Evolutionary conservation across 306 rosid genomes (phyloP), one percentile per base, ranked within the genome.

Genomic region (Acacia melanoxylon): DNA sequence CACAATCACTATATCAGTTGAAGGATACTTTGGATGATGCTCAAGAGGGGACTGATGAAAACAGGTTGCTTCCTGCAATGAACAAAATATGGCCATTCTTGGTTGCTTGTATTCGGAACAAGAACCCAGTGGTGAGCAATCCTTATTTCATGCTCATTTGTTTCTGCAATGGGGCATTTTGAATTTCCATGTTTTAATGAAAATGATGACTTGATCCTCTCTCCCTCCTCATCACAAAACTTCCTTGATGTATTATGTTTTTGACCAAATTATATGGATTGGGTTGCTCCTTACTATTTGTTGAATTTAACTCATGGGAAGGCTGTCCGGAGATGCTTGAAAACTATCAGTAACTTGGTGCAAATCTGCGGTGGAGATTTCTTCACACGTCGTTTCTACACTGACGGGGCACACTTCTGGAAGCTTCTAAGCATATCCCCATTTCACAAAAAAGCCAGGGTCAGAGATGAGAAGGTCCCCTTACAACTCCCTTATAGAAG

Each of bases 21-120:
- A 88, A 84, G 82, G 98, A 95, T 84, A 85, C 87, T 59, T 75
- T 93, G 63, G 88, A 88, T 65, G 89, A 86, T 68, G 75, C 89
- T 24, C 94, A 91, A 62, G 95, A 89, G 72, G 97, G 87, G 76
- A 68, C 90, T 9, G 98, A 90, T 52, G 99, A 93, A 78, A 95
- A 93, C 85, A 84, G 99, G 89, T 74, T 93, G 86, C 99, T 93
- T 91, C 99, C 99, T 1, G 96, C 94, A n/a, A 88, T 93, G 94
- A 95, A 93, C 86, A 95, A 92, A 81, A 87, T 93, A 86, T 95
- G 98, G 99, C 97, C 98, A 41, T 93, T 90, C 85, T 76, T 95
- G 84, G 90, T 92, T 67, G 84, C 89, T 62, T 93, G 99, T 84
- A 86, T 89, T 83, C 95, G 78, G 83, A 93, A 89, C 81, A 92